Evolutionary conservation across 495 filamentous ascomycete species (phyloP).

Genomic region (Umbilicaria muhlenbergii): DNA sequence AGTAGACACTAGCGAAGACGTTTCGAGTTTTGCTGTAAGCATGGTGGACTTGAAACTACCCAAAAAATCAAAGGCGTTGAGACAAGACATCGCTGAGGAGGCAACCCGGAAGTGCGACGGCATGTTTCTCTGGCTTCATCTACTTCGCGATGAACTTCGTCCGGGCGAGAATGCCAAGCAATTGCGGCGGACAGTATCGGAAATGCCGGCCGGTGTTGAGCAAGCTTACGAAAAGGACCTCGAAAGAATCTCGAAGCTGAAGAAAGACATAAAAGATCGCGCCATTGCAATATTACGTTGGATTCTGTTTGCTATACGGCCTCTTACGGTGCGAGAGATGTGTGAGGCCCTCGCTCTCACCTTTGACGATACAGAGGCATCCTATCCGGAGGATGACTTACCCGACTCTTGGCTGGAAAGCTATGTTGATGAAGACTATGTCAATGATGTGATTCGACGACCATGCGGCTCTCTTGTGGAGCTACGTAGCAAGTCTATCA

Average conservation of each 20-base stretch:
- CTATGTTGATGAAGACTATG: conserved; percentile 14
- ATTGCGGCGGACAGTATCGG: too few species aligned
- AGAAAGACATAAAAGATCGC: conserved; percentile 1
- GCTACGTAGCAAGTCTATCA: conserved; percentile 1
- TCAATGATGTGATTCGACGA: conserved; percentile 10
- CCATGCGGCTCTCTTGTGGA: conserved; percentile 12
- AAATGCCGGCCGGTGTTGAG: too few species aligned
- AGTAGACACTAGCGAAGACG: too few species aligned
- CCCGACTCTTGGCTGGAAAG: conserved; percentile 8
- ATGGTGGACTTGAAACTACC: too few species aligned
- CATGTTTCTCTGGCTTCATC: too few species aligned
- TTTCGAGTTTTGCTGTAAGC: too few species aligned
- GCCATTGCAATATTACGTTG: conserved; percentile 14
- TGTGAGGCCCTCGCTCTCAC: conserved; percentile 9
- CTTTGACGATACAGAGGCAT: conserved; percentile 1
- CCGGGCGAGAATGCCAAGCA: too few species aligned
- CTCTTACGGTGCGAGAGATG: conserved; percentile 16
- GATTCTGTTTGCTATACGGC: conserved; percentile 15
- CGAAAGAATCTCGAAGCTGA: conserved; percentile 3
- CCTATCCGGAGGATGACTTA: conserved; percentile 7
- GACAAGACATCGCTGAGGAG: too few species aligned
- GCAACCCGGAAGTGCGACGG: too few species aligned
- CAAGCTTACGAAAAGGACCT: conserved; percentile 10
- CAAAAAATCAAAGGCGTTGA: too few species aligned
- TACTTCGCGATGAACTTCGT: too few species aligned